Conservation (phyloP, 176 grass and related monocot species). For the Oryza punctata region DNA sequence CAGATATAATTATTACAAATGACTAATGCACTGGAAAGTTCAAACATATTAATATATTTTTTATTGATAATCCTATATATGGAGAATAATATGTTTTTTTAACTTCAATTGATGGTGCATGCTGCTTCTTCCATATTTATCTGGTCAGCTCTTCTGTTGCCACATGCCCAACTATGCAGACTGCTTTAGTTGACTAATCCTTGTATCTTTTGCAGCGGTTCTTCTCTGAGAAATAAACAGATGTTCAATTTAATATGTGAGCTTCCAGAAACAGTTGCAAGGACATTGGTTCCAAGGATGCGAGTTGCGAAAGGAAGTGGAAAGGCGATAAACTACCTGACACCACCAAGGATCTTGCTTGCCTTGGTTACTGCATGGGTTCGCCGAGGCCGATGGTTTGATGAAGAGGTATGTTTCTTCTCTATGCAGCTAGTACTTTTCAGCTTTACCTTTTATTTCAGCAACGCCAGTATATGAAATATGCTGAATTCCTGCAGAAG, state of each 20-base stretch:
- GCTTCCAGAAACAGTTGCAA: conserved; percentile 98
- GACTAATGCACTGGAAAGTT: neutral
- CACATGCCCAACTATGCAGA: neutral
- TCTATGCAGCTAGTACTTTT: neutral
- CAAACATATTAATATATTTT: neutral
- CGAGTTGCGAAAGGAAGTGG: conserved; percentile 95
- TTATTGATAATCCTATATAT: neutral
- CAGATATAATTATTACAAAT: neutral
- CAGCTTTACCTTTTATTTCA: neutral
- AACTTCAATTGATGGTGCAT: neutral
- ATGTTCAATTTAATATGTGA: conserved; percentile 99
- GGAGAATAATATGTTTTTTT: neutral
- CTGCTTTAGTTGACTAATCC: conserved; percentile 1
- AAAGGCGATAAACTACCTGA: conserved; percentile 95
- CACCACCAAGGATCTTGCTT: conserved; percentile 95
- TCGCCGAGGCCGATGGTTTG: conserved; percentile 95
- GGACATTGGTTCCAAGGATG: conserved; percentile 97
- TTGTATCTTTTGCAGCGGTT: conserved; percentile 71
- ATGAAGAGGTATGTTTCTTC: conserved; percentile 70
- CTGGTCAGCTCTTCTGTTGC: neutral
- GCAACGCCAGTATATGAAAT: neutral
- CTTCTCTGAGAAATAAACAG: conserved; percentile 92
- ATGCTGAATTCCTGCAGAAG: neutral
- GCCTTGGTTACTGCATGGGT: conserved; percentile 96
- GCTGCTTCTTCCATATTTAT: neutral